Evolutionary conservation across 257 asterid genomes (phyloP).

Genomic region (Phtheirospermum japonicum): DNA sequence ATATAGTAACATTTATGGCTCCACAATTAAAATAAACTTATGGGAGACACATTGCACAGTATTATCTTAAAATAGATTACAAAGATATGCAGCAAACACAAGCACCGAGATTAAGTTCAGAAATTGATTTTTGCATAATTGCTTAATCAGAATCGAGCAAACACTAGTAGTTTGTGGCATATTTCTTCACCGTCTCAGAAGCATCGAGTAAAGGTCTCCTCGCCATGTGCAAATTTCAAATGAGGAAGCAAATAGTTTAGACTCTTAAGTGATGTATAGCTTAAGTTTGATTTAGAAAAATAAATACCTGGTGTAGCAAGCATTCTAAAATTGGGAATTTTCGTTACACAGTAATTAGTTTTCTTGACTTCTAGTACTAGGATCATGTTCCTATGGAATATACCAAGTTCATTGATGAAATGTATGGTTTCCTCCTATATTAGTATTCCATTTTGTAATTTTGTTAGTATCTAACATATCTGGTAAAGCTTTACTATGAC

Average conservation of each 20-base stretch:
- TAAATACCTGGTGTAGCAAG: too few relatives aligned
- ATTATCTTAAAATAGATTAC: too few relatives aligned
- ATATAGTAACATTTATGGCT: background rate
- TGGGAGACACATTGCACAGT: background rate
- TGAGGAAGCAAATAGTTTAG: background rate
- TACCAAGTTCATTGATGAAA: background rate
- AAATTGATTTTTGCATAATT: background rate
- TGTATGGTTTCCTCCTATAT: background rate
- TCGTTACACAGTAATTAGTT: too few relatives aligned
- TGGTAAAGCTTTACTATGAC: background rate
- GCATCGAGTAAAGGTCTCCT: too few relatives aligned
- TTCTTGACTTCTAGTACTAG: background rate
- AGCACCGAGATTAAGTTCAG: constrained; percentile 3
- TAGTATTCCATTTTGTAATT: background rate
- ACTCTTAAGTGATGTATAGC: background rate
- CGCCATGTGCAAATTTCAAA: background rate
- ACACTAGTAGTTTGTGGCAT: background rate
- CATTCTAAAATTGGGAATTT: background rate
- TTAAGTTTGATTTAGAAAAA: too few relatives aligned
- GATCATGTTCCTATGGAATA: background rate
- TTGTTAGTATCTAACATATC: background rate
- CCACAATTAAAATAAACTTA: background rate
- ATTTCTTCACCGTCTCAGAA: background rate
- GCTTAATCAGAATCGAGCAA: background rate
- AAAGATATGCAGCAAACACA: background rate